Evolutionary conservation across 768 basidiomycete genomes (phyloP).

Genomic region (Russula foetens): DNA sequence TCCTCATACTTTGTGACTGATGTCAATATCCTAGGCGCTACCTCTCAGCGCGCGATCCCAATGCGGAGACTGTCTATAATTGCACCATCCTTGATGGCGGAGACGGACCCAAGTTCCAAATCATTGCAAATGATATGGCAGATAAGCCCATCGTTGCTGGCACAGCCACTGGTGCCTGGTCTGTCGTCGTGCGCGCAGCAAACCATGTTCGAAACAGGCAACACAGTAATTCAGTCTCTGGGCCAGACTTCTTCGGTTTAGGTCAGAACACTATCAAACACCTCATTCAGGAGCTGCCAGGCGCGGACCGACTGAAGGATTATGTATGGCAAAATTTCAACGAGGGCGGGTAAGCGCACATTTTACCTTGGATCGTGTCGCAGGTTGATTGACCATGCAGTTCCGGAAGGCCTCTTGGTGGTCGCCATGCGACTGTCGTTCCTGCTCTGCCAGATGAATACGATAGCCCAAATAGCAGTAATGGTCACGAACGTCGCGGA

Average conservation of each 20-base stretch:
- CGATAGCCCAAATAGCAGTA: constrained; percentile 33
- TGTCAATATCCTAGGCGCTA: constrained; percentile 47
- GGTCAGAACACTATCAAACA: constrained; percentile 87
- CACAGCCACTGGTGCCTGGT: constrained; percentile 87
- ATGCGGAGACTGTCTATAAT: constrained; percentile 60
- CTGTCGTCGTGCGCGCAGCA: constrained; percentile 72
- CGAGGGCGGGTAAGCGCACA: constrained; percentile 68
- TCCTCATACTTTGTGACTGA: constrained; percentile 1
- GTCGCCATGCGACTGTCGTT: constrained; percentile 74
- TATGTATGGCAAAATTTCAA: constrained; percentile 85
- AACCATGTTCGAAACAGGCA: constrained; percentile 74
- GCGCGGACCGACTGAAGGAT: constrained; percentile 61
- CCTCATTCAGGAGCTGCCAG: constrained; percentile 77
- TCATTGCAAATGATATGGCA: constrained; percentile 63
- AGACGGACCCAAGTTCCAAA: constrained; percentile 81
- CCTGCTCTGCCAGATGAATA: constrained; percentile 75
- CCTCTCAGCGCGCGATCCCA: constrained; percentile 64
- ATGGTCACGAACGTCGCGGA: constrained; percentile 14
- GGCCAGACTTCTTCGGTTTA: constrained; percentile 83
- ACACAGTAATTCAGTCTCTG: constrained; percentile 82
- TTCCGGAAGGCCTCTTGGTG: constrained; percentile 57
- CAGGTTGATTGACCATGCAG: constrained; percentile 17
- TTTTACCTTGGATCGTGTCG: constrained; percentile 4
- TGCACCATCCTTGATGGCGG: constrained; percentile 83
- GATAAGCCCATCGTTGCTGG: constrained; percentile 71